These are phyloP conservation scores for Phytophthora syringae DNA, from an alignment of 352 stramenopile genomes.

Conservation along the genomic window DNA sequence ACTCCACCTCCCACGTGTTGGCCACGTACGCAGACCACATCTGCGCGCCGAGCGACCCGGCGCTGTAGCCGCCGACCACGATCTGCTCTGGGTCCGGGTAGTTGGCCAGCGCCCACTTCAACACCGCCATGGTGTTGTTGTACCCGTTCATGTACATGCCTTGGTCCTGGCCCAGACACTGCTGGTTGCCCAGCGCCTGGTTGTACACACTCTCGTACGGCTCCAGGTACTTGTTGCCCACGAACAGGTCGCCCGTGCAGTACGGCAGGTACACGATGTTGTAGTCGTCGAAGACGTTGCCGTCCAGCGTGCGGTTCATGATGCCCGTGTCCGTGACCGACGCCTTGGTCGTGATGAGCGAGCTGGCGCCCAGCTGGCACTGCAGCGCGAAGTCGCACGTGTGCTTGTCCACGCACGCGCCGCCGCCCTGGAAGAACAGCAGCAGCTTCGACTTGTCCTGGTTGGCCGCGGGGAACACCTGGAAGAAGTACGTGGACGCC, in stretches of 20 bases:
- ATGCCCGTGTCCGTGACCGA: slow-evolving; percentile 46
- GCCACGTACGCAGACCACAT: slow-evolving; percentile 41
- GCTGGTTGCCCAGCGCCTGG: slow-evolving; percentile 37
- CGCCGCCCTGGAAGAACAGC: slow-evolving; percentile 64
- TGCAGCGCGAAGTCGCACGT: slow-evolving; percentile 64
- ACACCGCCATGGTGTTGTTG: slow-evolving; percentile 61
- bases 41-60: slow-evolving; percentile 53
- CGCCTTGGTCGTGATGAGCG: slow-evolving; percentile 50
- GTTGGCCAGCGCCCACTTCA: slow-evolving; percentile 64
- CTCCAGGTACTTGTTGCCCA: slow-evolving; percentile 42
- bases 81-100: slow-evolving; percentile 58
- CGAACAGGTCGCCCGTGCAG: slow-evolving; percentile 68
- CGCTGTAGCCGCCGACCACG: slow-evolving; percentile 56
- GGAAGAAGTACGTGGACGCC: slow-evolving; percentile 59
- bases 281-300: slow-evolving; percentile 69
- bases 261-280: slow-evolving; percentile 75
- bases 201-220: slow-evolving; percentile 36
- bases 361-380: slow-evolving; percentile 39
- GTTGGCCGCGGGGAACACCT: slow-evolving; percentile 50
- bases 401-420: slow-evolving; percentile 55
- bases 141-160: slow-evolving; percentile 61
- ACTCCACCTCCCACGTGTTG: slow-evolving; percentile 51
- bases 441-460: slow-evolving; percentile 61
- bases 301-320: slow-evolving; percentile 51
- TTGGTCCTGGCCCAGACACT: slow-evolving; percentile 43